Evolutionary conservation across 345 rosid genomes (phyloP).

Genomic region (Rhizophora mangle): DNA sequence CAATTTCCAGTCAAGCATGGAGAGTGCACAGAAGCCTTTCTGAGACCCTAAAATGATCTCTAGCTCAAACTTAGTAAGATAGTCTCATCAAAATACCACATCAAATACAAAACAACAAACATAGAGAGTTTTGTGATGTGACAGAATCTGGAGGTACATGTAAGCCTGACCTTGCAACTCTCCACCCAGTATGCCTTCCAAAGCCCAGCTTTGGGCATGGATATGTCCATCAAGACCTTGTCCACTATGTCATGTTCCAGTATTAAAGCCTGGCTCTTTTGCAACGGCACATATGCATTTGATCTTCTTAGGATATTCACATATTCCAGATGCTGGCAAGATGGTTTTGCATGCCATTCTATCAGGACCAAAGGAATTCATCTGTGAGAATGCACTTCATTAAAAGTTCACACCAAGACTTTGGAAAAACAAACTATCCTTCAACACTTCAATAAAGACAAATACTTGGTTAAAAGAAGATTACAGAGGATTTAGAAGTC

Average conservation of each 20-base stretch:
- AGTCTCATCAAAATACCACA: background rate
- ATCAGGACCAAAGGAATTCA: slow-evolving; percentile 9
- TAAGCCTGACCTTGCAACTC: slow-evolving; percentile 26
- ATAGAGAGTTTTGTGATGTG: slow-evolving; percentile 8
- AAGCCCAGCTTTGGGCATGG: background rate
- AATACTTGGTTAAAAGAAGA: background rate
- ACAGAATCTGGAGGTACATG: slow-evolving; percentile 28
- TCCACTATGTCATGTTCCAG: background rate
- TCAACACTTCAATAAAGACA: background rate
- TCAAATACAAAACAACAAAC: too few relatives aligned
- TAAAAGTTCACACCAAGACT: background rate
- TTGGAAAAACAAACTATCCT: background rate
- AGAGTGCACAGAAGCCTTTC: background rate
- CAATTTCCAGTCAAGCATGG: too few relatives aligned
- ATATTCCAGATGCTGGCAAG: slow-evolving; percentile 12
- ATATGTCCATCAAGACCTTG: slow-evolving; percentile 6
- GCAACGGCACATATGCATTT: slow-evolving; percentile 3
- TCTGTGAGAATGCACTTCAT: background rate
- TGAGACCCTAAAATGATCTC: too few relatives aligned
- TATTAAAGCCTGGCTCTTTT: slow-evolving; percentile 6
- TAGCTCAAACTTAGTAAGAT: too few relatives aligned
- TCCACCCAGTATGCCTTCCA: slow-evolving; percentile 1
- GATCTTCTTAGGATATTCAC: background rate
- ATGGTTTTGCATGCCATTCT: slow-evolving; percentile 9
- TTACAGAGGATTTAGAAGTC: background rate